These are phyloP conservation scores for Pachysolen tannophilus DNA, from an alignment of 805 yeast genomes.

Conservation along the genomic window DNA sequence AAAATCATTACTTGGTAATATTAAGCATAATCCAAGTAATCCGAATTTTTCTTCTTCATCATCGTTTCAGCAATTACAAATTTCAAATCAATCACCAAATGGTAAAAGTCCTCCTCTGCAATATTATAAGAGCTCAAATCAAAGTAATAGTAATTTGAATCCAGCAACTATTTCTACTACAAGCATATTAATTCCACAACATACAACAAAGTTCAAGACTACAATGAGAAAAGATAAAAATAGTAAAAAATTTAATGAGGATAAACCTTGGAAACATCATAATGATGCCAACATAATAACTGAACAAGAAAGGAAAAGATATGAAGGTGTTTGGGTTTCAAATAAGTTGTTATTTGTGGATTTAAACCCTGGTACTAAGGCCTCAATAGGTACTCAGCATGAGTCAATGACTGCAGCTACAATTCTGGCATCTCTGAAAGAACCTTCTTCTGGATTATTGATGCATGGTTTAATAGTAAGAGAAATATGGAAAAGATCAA, in stretches of 20 bases:
- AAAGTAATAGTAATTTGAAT: conserved; percentile 3
- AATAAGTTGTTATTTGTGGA: conserved; percentile 55
- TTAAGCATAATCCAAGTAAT: too few relatives aligned
- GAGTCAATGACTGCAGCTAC: conserved; percentile 20
- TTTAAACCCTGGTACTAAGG: not conserved
- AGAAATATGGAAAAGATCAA: conserved; percentile 75
- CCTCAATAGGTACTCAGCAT: too few relatives aligned
- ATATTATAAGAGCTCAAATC: conserved; percentile 2
- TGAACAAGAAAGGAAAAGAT: conserved; percentile 72
- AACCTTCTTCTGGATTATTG: conserved; percentile 8
- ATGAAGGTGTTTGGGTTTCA: conserved; percentile 92
- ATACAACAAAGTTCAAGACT: conserved; percentile 34
- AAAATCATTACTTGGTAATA: conserved; percentile 3
- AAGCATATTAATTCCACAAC: conserved; percentile 6
- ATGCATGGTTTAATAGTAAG: conserved; percentile 61
- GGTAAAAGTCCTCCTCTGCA: too few relatives aligned
- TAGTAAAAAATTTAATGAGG: conserved; percentile 58
- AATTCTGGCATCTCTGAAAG: conserved; percentile 2
- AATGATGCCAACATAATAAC: conserved; percentile 39
- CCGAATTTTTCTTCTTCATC: too few relatives aligned
- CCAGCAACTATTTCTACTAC: conserved; percentile 8
- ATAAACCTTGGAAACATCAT: conserved; percentile 93
- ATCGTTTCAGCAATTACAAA: not conserved
- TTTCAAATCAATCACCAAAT: too few relatives aligned
- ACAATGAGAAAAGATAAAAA: conserved; percentile 42